Percentiles rank a stretch among this genome's conserved stretches.
Conservation (phyloP, 2,329 filamentous ascomycete genomes). For the Cladosporium sp. region DNA sequence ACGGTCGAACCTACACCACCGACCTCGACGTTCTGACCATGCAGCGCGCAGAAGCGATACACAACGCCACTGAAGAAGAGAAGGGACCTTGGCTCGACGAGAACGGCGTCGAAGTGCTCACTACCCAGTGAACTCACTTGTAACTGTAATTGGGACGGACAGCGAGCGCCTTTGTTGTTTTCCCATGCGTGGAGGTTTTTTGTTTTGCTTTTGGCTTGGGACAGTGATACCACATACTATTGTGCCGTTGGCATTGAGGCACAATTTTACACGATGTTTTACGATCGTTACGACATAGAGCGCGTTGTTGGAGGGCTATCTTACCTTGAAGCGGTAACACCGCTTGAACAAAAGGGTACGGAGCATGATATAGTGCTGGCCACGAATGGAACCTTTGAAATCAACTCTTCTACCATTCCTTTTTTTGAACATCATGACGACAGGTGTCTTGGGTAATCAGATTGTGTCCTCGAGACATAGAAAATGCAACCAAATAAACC, state of each 20-base stretch:
- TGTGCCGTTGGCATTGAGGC: background rate
- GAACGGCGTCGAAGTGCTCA: constrained; percentile 37
- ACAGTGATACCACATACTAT: constrained; percentile 1
- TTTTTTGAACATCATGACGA: background rate
- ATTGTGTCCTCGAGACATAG: no score
- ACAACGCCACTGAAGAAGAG: constrained; percentile 75
- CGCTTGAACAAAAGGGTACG: background rate
- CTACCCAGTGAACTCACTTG: background rate
- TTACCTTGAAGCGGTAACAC: background rate
- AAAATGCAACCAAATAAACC: no score
- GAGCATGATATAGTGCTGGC: background rate
- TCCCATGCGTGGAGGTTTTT: background rate
- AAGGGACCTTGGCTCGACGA: constrained; percentile 79
- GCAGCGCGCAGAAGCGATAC: constrained; percentile 80
- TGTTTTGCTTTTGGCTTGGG: background rate
- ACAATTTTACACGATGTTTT: background rate
- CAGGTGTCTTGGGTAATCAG: background rate
- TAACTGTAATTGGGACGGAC: background rate
- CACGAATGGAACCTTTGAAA: background rate
- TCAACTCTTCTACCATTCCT: background rate
- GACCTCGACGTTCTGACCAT: constrained; percentile 90
- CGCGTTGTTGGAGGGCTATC: background rate
- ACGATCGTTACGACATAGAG: constrained; percentile 4
- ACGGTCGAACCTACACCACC: constrained; percentile 74
- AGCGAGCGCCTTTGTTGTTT: background rate